Percentiles rank a stretch among this genome's conserved stretches.
Evolutionary conservation across 225 moss, liverwort and hornwort species (phyloP).

Genomic region (Neckera pumila): DNA sequence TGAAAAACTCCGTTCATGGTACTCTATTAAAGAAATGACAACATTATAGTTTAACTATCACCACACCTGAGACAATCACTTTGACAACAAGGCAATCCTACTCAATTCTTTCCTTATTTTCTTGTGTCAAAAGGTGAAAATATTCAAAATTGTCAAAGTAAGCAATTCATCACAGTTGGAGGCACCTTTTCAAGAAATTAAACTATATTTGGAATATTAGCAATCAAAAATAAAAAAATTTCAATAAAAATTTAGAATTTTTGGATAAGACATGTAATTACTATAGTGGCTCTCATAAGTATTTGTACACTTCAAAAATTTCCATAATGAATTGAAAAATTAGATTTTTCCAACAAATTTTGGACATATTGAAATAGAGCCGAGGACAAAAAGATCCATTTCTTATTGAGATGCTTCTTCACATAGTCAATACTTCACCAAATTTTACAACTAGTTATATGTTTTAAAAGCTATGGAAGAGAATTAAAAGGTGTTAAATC

Average conservation of each 20-base stretch:
- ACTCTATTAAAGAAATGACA: background rate
- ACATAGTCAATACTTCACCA: no score
- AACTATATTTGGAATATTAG: background rate
- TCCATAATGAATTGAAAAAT: no score
- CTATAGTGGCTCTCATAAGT: no score
- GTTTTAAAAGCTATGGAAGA: no score
- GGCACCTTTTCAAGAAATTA: background rate
- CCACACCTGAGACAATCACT: background rate
- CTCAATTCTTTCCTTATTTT: background rate
- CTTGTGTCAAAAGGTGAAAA: background rate
- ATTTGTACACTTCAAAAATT: no score
- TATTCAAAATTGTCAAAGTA: background rate
- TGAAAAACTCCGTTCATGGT: accelerated
- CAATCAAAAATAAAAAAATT: background rate
- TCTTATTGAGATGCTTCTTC: no score
- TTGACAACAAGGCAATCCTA: background rate
- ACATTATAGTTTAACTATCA: background rate
- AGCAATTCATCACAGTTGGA: background rate
- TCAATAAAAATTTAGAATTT: no score
- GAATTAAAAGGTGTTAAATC: no score
- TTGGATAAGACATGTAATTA: background rate
- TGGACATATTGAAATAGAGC: no score
- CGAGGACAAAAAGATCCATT: no score
- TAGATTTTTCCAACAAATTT: no score
- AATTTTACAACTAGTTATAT: no score